phyloP scores from a whole-genome alignment of 2,329 filamentous ascomycete genomes.

The Verticillium albo-atrum region DNA sequence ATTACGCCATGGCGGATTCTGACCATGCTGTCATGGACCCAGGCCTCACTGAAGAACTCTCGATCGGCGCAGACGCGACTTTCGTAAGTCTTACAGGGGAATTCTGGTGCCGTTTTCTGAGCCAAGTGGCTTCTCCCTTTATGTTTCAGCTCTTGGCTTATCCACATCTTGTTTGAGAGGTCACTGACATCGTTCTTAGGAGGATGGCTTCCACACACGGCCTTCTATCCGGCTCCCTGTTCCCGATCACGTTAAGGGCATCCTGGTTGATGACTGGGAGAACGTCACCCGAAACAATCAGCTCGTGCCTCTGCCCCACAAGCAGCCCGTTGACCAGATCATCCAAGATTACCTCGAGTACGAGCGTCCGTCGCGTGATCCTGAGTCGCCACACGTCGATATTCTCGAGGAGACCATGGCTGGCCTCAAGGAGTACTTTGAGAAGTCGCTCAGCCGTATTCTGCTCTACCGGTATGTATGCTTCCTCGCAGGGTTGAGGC shows the following conservation, averaged over 20 bases:
- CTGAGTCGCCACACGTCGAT: conserved; percentile 68
- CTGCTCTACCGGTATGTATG: conserved; percentile 67
- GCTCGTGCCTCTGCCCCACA: conserved; percentile 78
- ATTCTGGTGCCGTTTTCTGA: background rate
- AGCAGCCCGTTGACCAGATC: conserved; percentile 70
- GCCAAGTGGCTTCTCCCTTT: conserved; percentile 5
- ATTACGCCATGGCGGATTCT: background rate
- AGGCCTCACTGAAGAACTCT: background rate
- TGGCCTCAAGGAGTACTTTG: conserved; percentile 90
- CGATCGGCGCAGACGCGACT: background rate
- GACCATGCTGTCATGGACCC: background rate
- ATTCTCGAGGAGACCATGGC: conserved; percentile 86
- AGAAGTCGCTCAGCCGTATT: conserved; percentile 81
- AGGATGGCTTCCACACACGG: conserved; percentile 79
- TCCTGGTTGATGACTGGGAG: conserved; percentile 98
- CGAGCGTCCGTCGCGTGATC: conserved; percentile 61
- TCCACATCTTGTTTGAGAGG: background rate
- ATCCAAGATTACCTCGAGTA: conserved; percentile 74
- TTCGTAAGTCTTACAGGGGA: background rate
- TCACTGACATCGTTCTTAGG: conserved; percentile 46
- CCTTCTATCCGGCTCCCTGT: conserved; percentile 83
- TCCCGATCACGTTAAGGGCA: conserved; percentile 84
- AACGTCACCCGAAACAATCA: conserved; percentile 95
- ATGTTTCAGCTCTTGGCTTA: background rate
- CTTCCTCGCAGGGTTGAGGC: background rate